Conservation (phyloP, 2,329 filamentous ascomycete species). For the Phialophora macrospora region DNA sequence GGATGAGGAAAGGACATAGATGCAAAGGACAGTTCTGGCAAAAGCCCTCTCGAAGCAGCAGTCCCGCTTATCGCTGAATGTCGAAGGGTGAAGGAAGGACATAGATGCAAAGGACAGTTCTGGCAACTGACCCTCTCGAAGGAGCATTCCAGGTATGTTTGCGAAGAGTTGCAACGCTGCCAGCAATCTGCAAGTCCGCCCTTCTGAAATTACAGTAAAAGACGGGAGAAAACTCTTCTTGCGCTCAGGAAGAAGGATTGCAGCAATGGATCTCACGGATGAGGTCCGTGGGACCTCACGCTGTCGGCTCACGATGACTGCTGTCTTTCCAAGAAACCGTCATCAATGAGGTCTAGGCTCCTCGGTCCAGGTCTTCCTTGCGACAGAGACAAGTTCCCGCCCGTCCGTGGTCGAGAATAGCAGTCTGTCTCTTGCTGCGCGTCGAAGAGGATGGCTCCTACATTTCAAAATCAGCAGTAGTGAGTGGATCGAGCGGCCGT, state of each 20-base stretch:
- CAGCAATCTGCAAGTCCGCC: too few relatives aligned
- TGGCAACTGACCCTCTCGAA: too few relatives aligned
- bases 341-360: not conserved
- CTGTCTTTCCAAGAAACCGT: not conserved
- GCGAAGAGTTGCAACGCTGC: not conserved
- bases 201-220: not conserved
- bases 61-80: too few relatives aligned
- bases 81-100: too few relatives aligned
- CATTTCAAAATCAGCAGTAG: not conserved
- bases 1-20: not conserved
- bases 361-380: not conserved
- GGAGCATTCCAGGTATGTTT: not conserved
- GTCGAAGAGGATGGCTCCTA: not conserved
- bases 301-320: not conserved
- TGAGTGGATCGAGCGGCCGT: not conserved
- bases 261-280: too few relatives aligned
- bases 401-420: not conserved
- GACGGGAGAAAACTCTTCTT: not conserved
- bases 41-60: not conserved
- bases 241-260: not conserved
- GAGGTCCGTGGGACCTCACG: not conserved
- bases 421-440: not conserved
- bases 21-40: not conserved
- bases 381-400: not conserved
- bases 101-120: too few relatives aligned